Conservation (phyloP, 257 asterid species). For the Rubia yunnanensis region DNA sequence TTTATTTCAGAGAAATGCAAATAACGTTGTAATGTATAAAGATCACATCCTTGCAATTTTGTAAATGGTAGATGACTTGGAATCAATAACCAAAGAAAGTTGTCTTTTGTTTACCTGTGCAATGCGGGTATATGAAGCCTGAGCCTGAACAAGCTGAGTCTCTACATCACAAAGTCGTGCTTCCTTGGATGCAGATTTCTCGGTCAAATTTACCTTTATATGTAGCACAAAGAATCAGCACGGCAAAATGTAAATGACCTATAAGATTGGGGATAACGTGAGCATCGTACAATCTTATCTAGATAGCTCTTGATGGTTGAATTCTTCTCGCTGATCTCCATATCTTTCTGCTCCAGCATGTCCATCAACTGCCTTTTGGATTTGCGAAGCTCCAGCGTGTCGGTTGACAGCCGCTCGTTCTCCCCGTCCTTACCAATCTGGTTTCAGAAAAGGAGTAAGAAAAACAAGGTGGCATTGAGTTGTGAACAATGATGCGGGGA, state of each 20-base stretch:
- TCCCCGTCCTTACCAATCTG: slow-evolving; percentile 77
- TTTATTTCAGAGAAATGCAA: not conserved
- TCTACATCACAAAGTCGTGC: slow-evolving; percentile 60
- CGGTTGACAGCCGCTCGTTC: slow-evolving; percentile 61
- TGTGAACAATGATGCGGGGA: not conserved
- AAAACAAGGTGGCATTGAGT: not conserved
- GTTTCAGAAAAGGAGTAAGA: not conserved
- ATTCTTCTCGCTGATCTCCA: slow-evolving; percentile 73
- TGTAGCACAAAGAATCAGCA: not conserved
- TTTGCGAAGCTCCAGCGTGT: slow-evolving; percentile 58
- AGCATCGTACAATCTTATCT: slow-evolving; percentile 86
- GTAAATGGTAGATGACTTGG: not conserved
- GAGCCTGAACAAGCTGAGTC: slow-evolving; percentile 56
- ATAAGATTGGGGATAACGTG: not conserved
- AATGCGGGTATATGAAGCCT: slow-evolving; percentile 48
- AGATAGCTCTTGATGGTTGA: slow-evolving; percentile 67
- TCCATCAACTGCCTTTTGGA: slow-evolving; percentile 90
- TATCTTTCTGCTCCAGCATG: slow-evolving; percentile 66
- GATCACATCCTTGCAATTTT: not conserved
- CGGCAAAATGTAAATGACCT: not conserved
- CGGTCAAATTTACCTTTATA: slow-evolving; percentile 61
- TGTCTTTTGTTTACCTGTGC: slow-evolving; percentile 43
- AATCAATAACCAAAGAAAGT: not conserved
- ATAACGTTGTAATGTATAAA: not conserved
- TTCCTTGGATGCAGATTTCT: slow-evolving; percentile 54